Percentiles rank a stretch among this genome's conserved stretches.
Conservation (phyloP, 2,329 filamentous ascomycete genomes). For the Diaporthe vexans region DNA sequence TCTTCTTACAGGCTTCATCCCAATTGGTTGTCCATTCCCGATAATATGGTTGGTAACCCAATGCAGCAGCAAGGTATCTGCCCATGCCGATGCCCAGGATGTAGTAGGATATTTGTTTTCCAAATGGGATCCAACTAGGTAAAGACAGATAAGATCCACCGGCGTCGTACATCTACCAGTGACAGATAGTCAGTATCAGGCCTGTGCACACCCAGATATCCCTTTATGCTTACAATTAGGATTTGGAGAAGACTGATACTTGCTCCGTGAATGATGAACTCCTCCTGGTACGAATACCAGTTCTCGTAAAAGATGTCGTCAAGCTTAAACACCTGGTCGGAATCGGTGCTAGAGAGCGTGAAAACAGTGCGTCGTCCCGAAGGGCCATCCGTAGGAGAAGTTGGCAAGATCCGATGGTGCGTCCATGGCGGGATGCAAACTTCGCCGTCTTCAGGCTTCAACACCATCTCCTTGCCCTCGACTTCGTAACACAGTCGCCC, state of each 20-base stretch:
- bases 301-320: slow-evolving; percentile 53
- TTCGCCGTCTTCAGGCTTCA: slow-evolving; percentile 39
- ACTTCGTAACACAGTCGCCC: slow-evolving; percentile 49
- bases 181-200: neutral
- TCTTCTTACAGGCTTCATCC: slow-evolving; percentile 52
- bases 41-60: slow-evolving; percentile 56
- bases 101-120: slow-evolving; percentile 45
- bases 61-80: slow-evolving; percentile 54
- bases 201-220: neutral
- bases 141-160: slow-evolving; percentile 54
- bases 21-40: slow-evolving; percentile 55
- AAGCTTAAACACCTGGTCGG: slow-evolving; percentile 47
- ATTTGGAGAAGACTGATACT: slow-evolving; percentile 5
- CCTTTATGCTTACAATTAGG: neutral
- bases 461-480: slow-evolving; percentile 46
- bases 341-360: slow-evolving; percentile 48
- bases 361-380: slow-evolving; percentile 5
- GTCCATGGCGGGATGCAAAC: slow-evolving; percentile 13
- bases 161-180: slow-evolving; percentile 55
- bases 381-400: neutral
- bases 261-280: slow-evolving; percentile 46
- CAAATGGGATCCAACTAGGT: slow-evolving; percentile 55
- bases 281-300: slow-evolving; percentile 53
- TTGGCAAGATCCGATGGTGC: slow-evolving; percentile 8
- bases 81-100: slow-evolving; percentile 52